Percentiles rank a stretch among this genome's conserved stretches.
Conservation (phyloP, 371 early-diverging fungal genomes). For the Dichotomocladium elegans region DNA sequence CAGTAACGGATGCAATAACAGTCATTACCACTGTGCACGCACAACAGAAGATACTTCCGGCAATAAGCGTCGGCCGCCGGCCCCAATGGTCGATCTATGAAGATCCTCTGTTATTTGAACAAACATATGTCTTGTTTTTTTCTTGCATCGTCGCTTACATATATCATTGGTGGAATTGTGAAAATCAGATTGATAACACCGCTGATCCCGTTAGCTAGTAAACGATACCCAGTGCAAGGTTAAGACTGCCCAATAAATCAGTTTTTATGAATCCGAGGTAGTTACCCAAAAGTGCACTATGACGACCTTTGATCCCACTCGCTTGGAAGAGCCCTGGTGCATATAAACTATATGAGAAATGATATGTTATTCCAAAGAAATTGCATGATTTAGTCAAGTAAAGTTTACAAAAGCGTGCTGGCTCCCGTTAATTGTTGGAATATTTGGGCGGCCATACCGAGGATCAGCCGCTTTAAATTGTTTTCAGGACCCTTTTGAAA, state of each 20-base stretch:
- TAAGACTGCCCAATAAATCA: too few species aligned
- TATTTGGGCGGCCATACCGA: conserved; percentile 70
- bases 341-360: conserved; percentile 41
- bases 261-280: too few species aligned
- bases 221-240: too few species aligned
- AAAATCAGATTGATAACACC: conserved; percentile 63
- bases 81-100: conserved; percentile 72
- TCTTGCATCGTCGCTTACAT: conserved; percentile 38
- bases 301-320: conserved; percentile 51
- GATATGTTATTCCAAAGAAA: too few species aligned
- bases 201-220: conserved; percentile 68
- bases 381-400: neutral
- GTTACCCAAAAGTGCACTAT: conserved; percentile 48
- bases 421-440: conserved; percentile 78
- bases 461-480: conserved; percentile 52
- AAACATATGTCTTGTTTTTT: neutral
- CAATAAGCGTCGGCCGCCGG: conserved; percentile 47
- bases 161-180: conserved; percentile 74
- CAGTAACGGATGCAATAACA: conserved; percentile 46
- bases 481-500: conserved; percentile 49
- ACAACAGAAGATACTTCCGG: conserved; percentile 46
- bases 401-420: conserved; percentile 65
- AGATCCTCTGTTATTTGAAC: neutral
- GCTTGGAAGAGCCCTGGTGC: conserved; percentile 67
- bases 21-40: conserved; percentile 48